phyloP scores from a whole-genome alignment of 768 basidiomycete species.

The Cantharellus cinnabarinus region DNA sequence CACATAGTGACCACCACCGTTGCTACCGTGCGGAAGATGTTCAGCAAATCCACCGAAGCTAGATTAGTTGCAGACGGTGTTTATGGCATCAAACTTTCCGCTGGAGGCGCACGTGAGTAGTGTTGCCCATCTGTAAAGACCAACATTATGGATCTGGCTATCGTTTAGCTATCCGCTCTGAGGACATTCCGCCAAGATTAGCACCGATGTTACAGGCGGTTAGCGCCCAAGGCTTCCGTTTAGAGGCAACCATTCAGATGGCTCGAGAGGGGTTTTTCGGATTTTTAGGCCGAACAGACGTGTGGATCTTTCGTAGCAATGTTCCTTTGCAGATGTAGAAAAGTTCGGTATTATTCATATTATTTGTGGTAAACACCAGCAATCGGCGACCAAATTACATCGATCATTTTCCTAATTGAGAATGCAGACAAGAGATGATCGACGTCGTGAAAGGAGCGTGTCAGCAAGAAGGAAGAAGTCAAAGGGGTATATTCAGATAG shows the following conservation, averaged over 20 bases:
- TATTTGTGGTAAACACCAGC: no score
- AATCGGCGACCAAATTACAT: no score
- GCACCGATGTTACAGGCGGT: not conserved
- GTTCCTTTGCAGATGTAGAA: not conserved
- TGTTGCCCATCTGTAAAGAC: not conserved
- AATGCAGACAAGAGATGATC: not conserved
- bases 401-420: no score
- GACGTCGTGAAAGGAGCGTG: not conserved
- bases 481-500: not conserved
- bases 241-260: not conserved
- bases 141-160: not conserved
- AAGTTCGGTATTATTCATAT: no score
- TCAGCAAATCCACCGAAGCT: not conserved
- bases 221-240: not conserved
- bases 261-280: not conserved
- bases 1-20: not conserved
- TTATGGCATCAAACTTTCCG: not conserved
- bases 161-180: not conserved
- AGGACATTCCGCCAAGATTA: not conserved
- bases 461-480: not conserved
- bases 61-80: not conserved
- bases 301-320: slow-evolving; percentile 1
- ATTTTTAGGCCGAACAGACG: not conserved
- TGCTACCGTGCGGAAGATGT: not conserved
- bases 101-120: not conserved